A percentile compares a stretch with the other conserved stretches of the same genome.
Evolutionary conservation across 352 stramenopile genomes (phyloP).

Genomic region (Phytophthora cryptogea): DNA sequence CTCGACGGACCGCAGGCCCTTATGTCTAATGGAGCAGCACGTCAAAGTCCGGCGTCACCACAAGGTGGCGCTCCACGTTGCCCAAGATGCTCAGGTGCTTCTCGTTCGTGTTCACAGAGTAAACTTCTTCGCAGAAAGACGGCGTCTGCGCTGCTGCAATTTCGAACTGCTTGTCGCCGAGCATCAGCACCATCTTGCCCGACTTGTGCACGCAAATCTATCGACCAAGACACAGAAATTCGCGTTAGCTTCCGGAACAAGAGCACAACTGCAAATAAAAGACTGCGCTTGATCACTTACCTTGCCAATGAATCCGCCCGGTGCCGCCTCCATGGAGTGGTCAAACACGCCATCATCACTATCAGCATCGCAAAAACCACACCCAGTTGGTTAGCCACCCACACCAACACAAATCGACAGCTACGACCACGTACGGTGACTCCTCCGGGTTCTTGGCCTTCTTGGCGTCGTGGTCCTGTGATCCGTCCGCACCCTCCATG

Average conservation of each 20-base stretch:
- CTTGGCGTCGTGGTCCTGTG: conserved; percentile 21
- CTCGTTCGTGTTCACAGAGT: conserved; percentile 76
- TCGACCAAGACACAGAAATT: neutral
- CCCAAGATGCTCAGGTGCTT: conserved; percentile 81
- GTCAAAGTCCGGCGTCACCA: conserved; percentile 89
- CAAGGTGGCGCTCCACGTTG: conserved; percentile 73
- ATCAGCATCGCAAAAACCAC: neutral
- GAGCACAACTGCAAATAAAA: neutral
- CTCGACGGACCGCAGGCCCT: neutral
- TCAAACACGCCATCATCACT: conserved; percentile 74
- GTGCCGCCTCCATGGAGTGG: conserved; percentile 64
- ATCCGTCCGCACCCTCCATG: conserved; percentile 34
- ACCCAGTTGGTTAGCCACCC: conserved; percentile 6
- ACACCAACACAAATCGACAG: neutral
- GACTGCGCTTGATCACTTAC: conserved; percentile 20
- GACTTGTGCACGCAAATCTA: conserved; percentile 86
- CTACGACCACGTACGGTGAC: conserved; percentile 19
- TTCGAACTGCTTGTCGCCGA: conserved; percentile 88
- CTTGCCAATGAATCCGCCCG: conserved; percentile 85
- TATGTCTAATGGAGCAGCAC: conserved; percentile 66
- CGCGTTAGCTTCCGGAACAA: neutral
- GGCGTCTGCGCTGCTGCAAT: conserved; percentile 78
- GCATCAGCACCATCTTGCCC: conserved; percentile 84
- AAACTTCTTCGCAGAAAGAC: conserved; percentile 83
- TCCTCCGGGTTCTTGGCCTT: conserved; percentile 28